phyloP scores from a whole-genome alignment of 371 early-diverging fungal species.

The Mucor racemosus region DNA sequence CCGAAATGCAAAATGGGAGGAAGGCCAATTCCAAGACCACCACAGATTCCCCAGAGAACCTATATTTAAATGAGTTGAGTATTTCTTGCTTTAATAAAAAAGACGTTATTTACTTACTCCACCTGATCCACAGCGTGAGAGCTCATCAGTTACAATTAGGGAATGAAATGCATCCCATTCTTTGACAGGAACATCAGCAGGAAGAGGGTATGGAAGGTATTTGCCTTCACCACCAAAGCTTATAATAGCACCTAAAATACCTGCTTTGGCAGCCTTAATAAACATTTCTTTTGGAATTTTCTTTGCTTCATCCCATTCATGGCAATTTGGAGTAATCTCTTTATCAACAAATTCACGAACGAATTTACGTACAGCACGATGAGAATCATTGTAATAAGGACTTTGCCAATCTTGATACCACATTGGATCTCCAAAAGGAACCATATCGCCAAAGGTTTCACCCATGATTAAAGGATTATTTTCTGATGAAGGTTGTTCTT shows the following conservation, averaged over 20 bases:
- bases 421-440: slow-evolving; percentile 72
- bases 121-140: slow-evolving; percentile 85
- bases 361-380: slow-evolving; percentile 68
- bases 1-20: slow-evolving; percentile 84
- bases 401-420: slow-evolving; percentile 67
- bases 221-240: slow-evolving; percentile 51
- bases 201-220: slow-evolving; percentile 29
- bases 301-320: slow-evolving; percentile 90
- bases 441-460: slow-evolving; percentile 38
- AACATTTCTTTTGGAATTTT: slow-evolving; percentile 64
- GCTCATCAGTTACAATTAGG: slow-evolving; percentile 79
- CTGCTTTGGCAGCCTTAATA: slow-evolving; percentile 64
- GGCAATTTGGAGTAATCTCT: slow-evolving; percentile 81
- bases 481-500: background rate
- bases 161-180: slow-evolving; percentile 85
- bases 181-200: slow-evolving; percentile 54
- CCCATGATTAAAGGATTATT: slow-evolving; percentile 24
- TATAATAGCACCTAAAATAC: slow-evolving; percentile 68
- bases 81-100: no score
- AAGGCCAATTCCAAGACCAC: slow-evolving; percentile 71
- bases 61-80: background rate
- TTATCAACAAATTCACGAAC: slow-evolving; percentile 81
- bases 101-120: slow-evolving; percentile 60
- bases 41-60: slow-evolving; percentile 80
- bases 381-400: slow-evolving; percentile 82